phyloP scores from a whole-genome alignment of 495 filamentous ascomycete species.

The Penicillium atrosanguineum region DNA sequence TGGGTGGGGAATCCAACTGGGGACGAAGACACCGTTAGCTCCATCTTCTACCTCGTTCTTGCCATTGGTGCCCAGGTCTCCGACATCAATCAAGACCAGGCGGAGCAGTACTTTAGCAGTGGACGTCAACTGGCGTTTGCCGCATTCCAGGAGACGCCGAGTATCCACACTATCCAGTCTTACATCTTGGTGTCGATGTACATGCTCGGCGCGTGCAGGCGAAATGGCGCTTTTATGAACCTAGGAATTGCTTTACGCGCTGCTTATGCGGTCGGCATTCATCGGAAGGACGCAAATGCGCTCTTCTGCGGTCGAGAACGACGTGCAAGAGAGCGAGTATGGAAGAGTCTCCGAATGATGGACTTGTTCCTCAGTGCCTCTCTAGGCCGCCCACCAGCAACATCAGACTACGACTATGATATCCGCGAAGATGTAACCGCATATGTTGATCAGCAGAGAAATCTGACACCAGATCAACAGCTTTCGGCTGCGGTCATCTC shows the following conservation, averaged over 20 bases:
- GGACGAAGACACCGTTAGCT: slow-evolving; percentile 46
- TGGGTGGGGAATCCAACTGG: slow-evolving; percentile 43
- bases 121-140: slow-evolving; percentile 55
- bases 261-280: slow-evolving; percentile 59
- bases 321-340: slow-evolving; percentile 53
- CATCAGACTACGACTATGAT: slow-evolving; percentile 57
- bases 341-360: slow-evolving; percentile 60
- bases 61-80: slow-evolving; percentile 59
- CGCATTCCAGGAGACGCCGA: slow-evolving; percentile 53
- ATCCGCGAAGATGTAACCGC: slow-evolving; percentile 32
- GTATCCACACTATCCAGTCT: slow-evolving; percentile 55
- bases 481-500: slow-evolving; percentile 36
- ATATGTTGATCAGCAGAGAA: slow-evolving; percentile 19
- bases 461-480: slow-evolving; percentile 29
- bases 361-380: slow-evolving; percentile 61
- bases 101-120: slow-evolving; percentile 54
- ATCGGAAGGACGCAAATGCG: slow-evolving; percentile 59
- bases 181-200: slow-evolving; percentile 59
- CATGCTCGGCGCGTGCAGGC: slow-evolving; percentile 59
- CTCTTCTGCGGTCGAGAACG: slow-evolving; percentile 51
- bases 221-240: slow-evolving; percentile 59
- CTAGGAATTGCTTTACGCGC: slow-evolving; percentile 55
- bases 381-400: slow-evolving; percentile 58
- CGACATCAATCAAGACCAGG: slow-evolving; percentile 40
- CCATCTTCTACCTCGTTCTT: slow-evolving; percentile 57